Percentiles rank a stretch among this genome's conserved stretches.
These are phyloP conservation scores for Triticum dicoccoides DNA, from an alignment of 176 grass and related monocot genomes.

Conservation along the genomic window DNA sequence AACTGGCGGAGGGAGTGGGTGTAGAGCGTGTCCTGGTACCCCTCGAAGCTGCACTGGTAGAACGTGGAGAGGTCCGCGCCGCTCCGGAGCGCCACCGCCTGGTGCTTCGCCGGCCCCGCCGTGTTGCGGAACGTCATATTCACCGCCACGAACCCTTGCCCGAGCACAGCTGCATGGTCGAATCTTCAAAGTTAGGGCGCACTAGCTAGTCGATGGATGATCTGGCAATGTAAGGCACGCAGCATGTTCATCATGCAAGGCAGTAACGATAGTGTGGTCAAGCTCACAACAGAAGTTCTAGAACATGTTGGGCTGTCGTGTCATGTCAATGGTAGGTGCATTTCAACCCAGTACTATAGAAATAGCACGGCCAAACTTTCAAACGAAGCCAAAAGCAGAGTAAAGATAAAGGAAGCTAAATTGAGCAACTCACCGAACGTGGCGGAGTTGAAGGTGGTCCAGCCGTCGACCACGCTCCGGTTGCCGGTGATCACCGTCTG, in stretches of 20 bases:
- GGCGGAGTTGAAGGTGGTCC: conserved; percentile 94
- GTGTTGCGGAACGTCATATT: conserved; percentile 97
- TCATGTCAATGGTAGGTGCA: conserved; percentile 5
- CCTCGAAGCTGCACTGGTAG: conserved; percentile 97
- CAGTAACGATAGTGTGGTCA: not conserved
- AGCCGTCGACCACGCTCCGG: conserved; percentile 73
- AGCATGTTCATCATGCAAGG: not conserved
- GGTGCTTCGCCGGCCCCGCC: conserved; percentile 67
- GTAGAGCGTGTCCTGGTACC: conserved; percentile 97
- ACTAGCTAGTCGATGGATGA: too few species aligned
- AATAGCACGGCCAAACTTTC: not conserved
- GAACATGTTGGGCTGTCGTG: not conserved
- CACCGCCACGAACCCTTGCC: conserved; percentile 76
- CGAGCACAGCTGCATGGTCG: conserved; percentile 62
- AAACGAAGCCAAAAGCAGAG: not conserved
- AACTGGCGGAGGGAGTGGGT: conserved; percentile 88
- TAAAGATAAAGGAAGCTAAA: not conserved
- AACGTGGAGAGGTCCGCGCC: conserved; percentile 74
- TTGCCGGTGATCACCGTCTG: conserved; percentile 75
- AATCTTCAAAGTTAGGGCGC: not conserved
- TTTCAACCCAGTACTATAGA: not conserved
- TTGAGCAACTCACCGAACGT: conserved; percentile 60
- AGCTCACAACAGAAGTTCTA: not conserved
- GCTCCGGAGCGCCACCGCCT: conserved; percentile 78
- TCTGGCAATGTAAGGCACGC: too few species aligned